Evolutionary conservation across 2,329 filamentous ascomycete species (phyloP), one percentile per base, ranked within the genome.

Genomic region (Torrubiella hemipterigena): DNA sequence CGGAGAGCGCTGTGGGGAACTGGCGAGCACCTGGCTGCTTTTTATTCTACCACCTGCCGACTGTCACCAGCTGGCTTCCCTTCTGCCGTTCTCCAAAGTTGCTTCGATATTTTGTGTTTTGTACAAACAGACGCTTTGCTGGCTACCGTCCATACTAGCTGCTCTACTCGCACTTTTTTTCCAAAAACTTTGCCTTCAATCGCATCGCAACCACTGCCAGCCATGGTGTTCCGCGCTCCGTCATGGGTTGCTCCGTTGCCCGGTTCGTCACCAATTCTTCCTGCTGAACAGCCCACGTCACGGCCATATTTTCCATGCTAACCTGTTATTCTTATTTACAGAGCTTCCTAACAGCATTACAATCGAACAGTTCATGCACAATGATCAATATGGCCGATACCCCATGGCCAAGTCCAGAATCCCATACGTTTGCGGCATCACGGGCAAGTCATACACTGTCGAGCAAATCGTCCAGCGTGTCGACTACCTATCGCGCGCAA

Each of bases 401-500:
- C 66, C 81, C 8, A 55, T 81, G 8, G 63, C 67, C 19, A 62
- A 71, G 38, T 78, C 83, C 14, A 63, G 63, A 27, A 69, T 78
- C 33, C 81, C 83, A 1, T 93, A 80, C 55, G 85, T 78, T 20
- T 89, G 82, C 47, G 84, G 81, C 13, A 42, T 89, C 19, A 75
- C 75, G 1, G 81, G 81, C 30, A 75, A 69, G 49, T 69, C 73
- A 4, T 82, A 77, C 51, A 72, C 71, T 7, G 63, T 68, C 6
- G 42, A 62, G 18, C 71, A 89, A 42, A 67, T 84, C 27, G 69
- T 67, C 30, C 63, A 76, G 34, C 68, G 81, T 15, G 69, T 81
- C 8, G 76, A 84, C 17, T 64, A 60, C 32, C 63, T 91, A 15
- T 69, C 83, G 12, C 69, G 78, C 35, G 77, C 71, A 15, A 58